Conservation (phyloP, 805 yeast species). For the Schizosaccharomyces cryophilus region DNA sequence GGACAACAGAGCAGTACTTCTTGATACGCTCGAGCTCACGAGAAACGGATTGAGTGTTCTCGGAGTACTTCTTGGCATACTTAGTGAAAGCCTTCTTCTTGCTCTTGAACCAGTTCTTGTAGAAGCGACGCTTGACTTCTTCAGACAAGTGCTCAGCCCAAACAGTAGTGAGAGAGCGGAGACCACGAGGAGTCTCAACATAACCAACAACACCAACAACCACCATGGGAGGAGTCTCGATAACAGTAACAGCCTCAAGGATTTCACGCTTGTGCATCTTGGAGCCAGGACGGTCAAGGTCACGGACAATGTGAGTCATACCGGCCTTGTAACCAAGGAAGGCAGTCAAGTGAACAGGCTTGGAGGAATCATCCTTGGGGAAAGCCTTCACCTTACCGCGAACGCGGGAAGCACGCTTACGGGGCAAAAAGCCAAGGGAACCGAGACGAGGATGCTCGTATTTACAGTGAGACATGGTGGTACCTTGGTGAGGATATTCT, state of each 20-base stretch:
- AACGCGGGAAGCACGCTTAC: constrained; percentile 97
- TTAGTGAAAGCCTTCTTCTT: constrained; percentile 99
- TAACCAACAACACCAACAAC: constrained; percentile 99
- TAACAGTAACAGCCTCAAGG: constrained; percentile 97
- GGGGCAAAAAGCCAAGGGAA: constrained; percentile 96
- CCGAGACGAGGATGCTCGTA: constrained; percentile 99
- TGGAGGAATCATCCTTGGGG: constrained; percentile 95
- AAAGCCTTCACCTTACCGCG: constrained; percentile 97
- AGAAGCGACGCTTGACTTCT: constrained; percentile 98
- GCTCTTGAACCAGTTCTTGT: constrained; percentile 99
- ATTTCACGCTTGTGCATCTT: constrained; percentile 99
- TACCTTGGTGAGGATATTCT: background rate
- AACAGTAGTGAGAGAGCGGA: constrained; percentile 96
- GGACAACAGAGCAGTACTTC: constrained; percentile 95
- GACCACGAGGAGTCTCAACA: constrained; percentile 99
- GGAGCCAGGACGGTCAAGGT: constrained; percentile 99
- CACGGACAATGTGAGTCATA: constrained; percentile 99
- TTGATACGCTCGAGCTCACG: constrained; percentile 94
- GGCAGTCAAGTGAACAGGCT: constrained; percentile 97
- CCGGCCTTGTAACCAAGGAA: constrained; percentile 83
- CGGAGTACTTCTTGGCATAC: constrained; percentile 93
- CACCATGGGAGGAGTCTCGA: constrained; percentile 97
- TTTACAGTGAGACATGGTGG: constrained; percentile 94
- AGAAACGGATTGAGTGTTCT: constrained; percentile 50
- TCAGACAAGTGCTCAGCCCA: constrained; percentile 99